A percentile compares a stretch with the other conserved stretches of the same genome.
These are phyloP conservation scores for Blastomyces percursus DNA, from an alignment of 2,329 filamentous ascomycete species.

Conservation along the genomic window DNA sequence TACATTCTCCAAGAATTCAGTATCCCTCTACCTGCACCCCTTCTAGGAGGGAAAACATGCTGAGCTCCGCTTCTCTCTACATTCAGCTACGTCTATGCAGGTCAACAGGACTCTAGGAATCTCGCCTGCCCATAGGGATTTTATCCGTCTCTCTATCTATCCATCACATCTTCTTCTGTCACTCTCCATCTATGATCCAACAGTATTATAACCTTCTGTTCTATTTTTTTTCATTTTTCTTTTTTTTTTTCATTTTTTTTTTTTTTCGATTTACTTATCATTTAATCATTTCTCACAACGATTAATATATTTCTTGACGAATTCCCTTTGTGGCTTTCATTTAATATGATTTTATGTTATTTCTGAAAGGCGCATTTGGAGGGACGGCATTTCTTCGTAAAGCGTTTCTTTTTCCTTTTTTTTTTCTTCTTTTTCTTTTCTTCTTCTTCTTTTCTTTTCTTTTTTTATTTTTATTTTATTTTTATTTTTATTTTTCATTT, in stretches of 20 bases:
- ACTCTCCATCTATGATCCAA: not conserved
- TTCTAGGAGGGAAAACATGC: conserved; percentile 8
- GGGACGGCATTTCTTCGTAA: not conserved
- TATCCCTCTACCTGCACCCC: not conserved
- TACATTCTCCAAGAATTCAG: not conserved
- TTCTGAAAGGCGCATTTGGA: conserved; percentile 9
- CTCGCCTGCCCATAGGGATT: not conserved
- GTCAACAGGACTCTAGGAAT: not conserved
- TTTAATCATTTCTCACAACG: conserved; percentile 1
- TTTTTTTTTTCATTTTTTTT: conserved; percentile 14
- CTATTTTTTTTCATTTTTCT: not conserved
- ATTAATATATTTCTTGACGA: conserved; percentile 1
- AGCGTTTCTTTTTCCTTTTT: not conserved
- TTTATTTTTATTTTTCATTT: not conserved
- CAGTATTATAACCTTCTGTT: not conserved
- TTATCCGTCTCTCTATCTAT: not conserved
- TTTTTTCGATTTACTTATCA: conserved; percentile 11
- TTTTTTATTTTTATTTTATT: not conserved
- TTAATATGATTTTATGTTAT: not conserved
- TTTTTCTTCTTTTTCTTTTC: not conserved
- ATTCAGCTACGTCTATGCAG: not conserved
- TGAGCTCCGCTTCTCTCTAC: not conserved
- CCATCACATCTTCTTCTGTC: not conserved
- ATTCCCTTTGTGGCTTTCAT: conserved; percentile 4
- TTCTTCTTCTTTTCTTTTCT: not conserved